Evolutionary conservation across 305 asterid species (phyloP).

Genomic region (Solanum hybrid): DNA sequence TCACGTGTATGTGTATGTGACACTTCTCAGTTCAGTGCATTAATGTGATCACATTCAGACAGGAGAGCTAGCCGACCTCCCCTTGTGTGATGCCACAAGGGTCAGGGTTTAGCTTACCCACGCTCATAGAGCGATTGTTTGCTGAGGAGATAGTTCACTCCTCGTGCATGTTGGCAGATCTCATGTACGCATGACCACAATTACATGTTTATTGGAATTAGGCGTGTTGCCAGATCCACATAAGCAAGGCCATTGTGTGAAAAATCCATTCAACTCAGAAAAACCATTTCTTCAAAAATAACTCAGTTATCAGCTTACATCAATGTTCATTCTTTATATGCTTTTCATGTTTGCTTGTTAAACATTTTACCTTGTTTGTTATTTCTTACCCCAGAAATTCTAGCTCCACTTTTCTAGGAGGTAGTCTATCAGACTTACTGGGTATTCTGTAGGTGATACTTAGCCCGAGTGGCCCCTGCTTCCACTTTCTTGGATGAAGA

Average conservation of each 20-base stretch:
- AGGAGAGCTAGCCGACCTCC: not conserved
- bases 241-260: not conserved
- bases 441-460: not conserved
- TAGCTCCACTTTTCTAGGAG: not conserved
- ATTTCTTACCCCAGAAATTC: not conserved
- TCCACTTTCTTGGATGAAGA: not conserved
- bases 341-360: not conserved
- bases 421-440: not conserved
- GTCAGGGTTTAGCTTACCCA: not conserved
- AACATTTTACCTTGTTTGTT: not conserved
- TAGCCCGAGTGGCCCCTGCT: not conserved
- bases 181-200: not conserved
- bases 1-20: not conserved
- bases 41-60: not conserved
- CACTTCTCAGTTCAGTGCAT: not conserved
- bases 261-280: not conserved
- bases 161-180: not conserved
- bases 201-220: not conserved
- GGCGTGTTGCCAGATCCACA: not conserved
- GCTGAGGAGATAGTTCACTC: not conserved
- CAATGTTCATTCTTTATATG: not conserved
- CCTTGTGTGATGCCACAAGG: not conserved
- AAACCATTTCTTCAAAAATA: not conserved
- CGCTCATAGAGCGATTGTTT: not conserved
- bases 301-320: not conserved